Evolutionary conservation across 139 green algal species (phyloP), one percentile per base, ranked within the genome.

Genomic region (Yamagishiella unicocca): DNA sequence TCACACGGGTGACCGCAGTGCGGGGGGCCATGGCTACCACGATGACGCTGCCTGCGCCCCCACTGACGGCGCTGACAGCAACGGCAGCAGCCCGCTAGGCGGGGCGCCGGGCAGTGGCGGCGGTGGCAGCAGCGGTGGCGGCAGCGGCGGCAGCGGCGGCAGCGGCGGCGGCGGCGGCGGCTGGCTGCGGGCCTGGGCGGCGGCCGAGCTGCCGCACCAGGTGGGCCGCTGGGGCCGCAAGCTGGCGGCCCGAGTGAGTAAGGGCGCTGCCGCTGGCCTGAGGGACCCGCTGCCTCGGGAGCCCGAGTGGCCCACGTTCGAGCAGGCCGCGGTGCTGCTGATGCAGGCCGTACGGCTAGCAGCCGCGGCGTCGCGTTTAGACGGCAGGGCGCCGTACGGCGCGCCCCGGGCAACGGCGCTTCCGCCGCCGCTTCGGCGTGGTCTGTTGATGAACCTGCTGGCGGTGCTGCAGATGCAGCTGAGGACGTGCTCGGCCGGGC

Each of bases 301-400:
- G 74, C 74, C 74, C n/a, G 74, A 82, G 74, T 82, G 46, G 45
- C 74, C 74, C 74, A 82, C 45, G 19, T 82, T 67, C 31, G 74
- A 82, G 46, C 74, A 82, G 45, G 74, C 46, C 6, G 74, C n/a
- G 3, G 17, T 66, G 31, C 74, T 82, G 74, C 74, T 82, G 45
- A 8, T 33, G 17, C 74, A 46, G 45, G 74, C 74, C 0, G 74
- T 66, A 22, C 45, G 46, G 25, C 72, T 80, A 12, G 29, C 29
- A 17, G 29, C 29, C 1, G 43, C 43, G 37, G 37, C 37, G 67
- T 10, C 46, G 4, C 35, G 35, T 5, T 37, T 19, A 19, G 45
- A 17, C 27, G 42, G n/a, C 12, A 24, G 24, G 12, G 45, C 21
- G 6, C 1, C 14, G 1, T 42, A 7, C 9, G 7, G 12, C 17